Percentiles rank a stretch among this genome's conserved stretches.
Evolutionary conservation across 73 alveolate genomes (phyloP).

Genomic region (Blepharisma japonicum): DNA sequence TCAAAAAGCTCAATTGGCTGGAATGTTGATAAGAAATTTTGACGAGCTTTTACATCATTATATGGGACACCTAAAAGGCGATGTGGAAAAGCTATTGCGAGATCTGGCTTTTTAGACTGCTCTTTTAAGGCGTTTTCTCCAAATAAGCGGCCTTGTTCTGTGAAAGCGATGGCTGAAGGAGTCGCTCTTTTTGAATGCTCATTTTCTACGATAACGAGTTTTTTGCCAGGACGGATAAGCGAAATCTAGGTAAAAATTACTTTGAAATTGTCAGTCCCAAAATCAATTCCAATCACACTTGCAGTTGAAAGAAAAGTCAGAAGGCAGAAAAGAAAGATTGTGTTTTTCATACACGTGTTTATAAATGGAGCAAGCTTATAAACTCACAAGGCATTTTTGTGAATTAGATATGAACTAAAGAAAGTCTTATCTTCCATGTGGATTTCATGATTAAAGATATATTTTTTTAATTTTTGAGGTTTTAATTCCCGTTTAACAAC

Average conservation of each 20-base stretch:
- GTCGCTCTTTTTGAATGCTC: conserved; percentile 84
- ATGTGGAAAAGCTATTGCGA: background rate
- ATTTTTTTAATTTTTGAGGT: too few relatives aligned
- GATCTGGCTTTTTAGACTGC: background rate
- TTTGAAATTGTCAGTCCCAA: conserved; percentile 87
- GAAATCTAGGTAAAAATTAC: conserved; percentile 45
- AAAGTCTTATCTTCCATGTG: too few relatives aligned
- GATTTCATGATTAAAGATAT: too few relatives aligned
- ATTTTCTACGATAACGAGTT: conserved; percentile 90
- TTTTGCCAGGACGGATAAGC: conserved; percentile 91
- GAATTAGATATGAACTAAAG: too few relatives aligned
- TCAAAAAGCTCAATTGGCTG: background rate
- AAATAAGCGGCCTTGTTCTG: background rate
- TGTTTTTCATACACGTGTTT: background rate
- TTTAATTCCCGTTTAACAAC: too few relatives aligned
- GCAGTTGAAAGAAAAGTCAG: background rate
- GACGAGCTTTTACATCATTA: background rate
- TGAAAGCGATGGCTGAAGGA: conserved; percentile 28
- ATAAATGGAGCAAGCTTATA: background rate
- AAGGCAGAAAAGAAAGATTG: background rate
- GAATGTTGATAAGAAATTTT: background rate
- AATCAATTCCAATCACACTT: conserved; percentile 87
- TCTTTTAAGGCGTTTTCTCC: conserved; percentile 18
- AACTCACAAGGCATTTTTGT: too few relatives aligned
- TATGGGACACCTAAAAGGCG: background rate